These are phyloP conservation scores for Coccomyxa sp. DNA, from an alignment of 139 green algal genomes.

Conservation along the genomic window DNA sequence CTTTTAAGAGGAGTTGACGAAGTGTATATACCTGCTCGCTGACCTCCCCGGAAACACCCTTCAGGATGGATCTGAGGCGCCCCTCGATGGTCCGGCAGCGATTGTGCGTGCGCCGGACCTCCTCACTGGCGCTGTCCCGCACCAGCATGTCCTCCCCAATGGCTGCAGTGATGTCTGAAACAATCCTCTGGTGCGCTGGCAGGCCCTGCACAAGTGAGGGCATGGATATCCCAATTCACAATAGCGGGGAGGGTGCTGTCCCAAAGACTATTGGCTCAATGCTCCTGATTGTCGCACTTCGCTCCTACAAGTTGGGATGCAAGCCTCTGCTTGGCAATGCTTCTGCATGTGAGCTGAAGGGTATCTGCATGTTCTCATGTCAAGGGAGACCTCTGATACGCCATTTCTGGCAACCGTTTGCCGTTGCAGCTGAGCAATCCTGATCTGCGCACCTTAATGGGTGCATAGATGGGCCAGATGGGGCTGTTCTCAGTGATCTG, in stretches of 20 bases:
- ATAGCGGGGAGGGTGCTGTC: neutral
- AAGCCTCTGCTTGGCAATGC: no score
- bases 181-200: constrained; percentile 7
- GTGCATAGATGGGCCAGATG: neutral
- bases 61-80: constrained; percentile 54
- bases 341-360: no score
- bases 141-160: constrained; percentile 44
- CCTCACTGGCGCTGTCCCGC: constrained; percentile 58
- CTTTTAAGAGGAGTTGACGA: no score
- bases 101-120: constrained; percentile 36
- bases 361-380: no score
- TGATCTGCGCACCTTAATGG: neutral
- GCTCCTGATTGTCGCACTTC: neutral
- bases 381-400: no score
- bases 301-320: no score
- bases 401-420: no score
- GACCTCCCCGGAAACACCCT: constrained; percentile 56
- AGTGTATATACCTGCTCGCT: constrained; percentile 49
- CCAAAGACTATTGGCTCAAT: neutral
- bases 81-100: constrained; percentile 39
- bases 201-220: constrained; percentile 3
- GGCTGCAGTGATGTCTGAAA: constrained; percentile 16
- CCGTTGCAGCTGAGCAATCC: no score
- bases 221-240: neutral
- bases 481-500: neutral